phyloP scores from a whole-genome alignment of 306 rosid species.

The Albizia julibrissin region DNA sequence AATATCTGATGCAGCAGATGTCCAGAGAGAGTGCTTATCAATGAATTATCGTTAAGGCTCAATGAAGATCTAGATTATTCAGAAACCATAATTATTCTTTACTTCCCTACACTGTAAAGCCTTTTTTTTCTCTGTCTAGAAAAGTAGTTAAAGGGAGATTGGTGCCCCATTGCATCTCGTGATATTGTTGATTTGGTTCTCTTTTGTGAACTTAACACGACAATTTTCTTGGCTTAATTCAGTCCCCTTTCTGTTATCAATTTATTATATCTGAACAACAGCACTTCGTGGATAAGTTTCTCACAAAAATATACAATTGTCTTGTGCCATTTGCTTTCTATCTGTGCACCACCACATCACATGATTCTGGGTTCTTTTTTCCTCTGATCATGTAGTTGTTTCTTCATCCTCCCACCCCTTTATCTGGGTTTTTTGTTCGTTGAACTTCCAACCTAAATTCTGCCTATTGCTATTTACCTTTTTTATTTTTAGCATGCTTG shows the following conservation, averaged over 20 bases:
- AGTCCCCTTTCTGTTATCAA: not conserved
- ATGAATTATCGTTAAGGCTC: not conserved
- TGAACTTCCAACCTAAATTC: not conserved
- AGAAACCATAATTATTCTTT: not conserved
- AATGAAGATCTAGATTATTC: not conserved
- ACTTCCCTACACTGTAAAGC: not conserved
- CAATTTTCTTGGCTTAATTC: not conserved
- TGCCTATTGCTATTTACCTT: slow-evolving; percentile 5
- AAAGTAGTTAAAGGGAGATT: slow-evolving; percentile 13
- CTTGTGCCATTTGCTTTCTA: slow-evolving; percentile 12
- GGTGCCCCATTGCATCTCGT: not conserved
- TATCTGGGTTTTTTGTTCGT: slow-evolving; percentile 4
- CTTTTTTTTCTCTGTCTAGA: not conserved
- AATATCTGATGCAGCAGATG: not conserved
- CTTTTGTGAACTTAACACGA: not conserved
- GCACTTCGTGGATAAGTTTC: slow-evolving; percentile 15
- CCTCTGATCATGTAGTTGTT: not conserved
- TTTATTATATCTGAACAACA: not conserved
- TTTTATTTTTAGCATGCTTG: slow-evolving; percentile 19
- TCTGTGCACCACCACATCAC: slow-evolving; percentile 1
- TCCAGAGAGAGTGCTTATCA: slow-evolving; percentile 2
- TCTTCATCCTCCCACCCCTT: not conserved
- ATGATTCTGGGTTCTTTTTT: slow-evolving; percentile 5
- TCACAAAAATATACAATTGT: not conserved
- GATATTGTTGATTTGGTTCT: not conserved